phyloP scores from a whole-genome alignment of 2,329 filamentous ascomycete species.

The Nothophaeocryptopus gaeumannii region DNA sequence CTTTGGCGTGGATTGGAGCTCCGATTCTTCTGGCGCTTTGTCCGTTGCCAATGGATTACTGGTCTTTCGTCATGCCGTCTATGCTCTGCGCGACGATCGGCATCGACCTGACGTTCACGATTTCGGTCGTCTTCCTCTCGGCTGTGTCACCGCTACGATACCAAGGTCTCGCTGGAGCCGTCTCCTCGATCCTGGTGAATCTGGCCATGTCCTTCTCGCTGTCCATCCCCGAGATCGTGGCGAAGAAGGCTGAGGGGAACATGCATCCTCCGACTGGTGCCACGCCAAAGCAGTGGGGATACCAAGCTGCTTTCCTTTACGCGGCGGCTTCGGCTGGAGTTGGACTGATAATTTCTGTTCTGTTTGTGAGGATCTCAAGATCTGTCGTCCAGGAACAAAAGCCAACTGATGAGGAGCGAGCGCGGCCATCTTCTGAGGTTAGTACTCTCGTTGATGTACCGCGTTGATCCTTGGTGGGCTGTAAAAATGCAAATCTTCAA shows the following conservation, averaged over 20 bases:
- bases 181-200: slow-evolving; percentile 37
- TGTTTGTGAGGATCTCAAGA: slow-evolving; percentile 32
- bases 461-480: background rate
- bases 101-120: slow-evolving; percentile 38
- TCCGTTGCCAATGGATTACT: slow-evolving; percentile 34
- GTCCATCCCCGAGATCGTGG: slow-evolving; percentile 35
- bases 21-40: slow-evolving; percentile 36
- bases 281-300: slow-evolving; percentile 21
- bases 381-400: slow-evolving; percentile 20
- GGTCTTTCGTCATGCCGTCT: slow-evolving; percentile 36
- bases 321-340: slow-evolving; percentile 31
- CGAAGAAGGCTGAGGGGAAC: slow-evolving; percentile 19
- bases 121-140: slow-evolving; percentile 35
- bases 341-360: slow-evolving; percentile 28
- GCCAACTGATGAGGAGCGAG: slow-evolving; percentile 22
- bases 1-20: slow-evolving; percentile 35
- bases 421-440: slow-evolving; percentile 12
- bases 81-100: slow-evolving; percentile 38
- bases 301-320: slow-evolving; percentile 31
- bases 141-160: slow-evolving; percentile 32
- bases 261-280: slow-evolving; percentile 6
- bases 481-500: background rate
- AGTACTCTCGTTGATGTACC: slow-evolving; percentile 11
- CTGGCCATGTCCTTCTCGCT: slow-evolving; percentile 38
- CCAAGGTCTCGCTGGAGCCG: slow-evolving; percentile 37